Percentiles rank a stretch among this genome's conserved stretches.
Conservation (phyloP, 805 yeast genomes). For the Huiozyma sinensis region DNA sequence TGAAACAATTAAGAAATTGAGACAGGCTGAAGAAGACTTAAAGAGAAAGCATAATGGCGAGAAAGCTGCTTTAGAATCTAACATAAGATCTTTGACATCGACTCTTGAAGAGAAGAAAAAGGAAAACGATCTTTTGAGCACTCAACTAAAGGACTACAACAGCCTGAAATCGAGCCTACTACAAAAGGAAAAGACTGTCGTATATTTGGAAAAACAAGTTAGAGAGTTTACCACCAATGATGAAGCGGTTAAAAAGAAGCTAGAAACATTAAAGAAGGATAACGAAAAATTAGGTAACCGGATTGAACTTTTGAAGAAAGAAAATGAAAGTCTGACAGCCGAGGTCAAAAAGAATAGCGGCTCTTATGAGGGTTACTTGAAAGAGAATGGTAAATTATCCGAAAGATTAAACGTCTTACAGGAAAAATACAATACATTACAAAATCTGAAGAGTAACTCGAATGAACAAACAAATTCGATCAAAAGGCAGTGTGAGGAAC, state of each 20-base stretch:
- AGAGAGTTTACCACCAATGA: constrained; percentile 28
- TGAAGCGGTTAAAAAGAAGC: constrained; percentile 19
- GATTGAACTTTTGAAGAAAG: constrained; percentile 26
- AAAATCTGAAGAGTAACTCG: constrained; percentile 29
- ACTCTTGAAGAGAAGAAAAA: constrained; percentile 5
- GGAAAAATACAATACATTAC: constrained; percentile 30
- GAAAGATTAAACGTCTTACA: constrained; percentile 33
- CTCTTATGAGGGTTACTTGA: constrained; percentile 27
- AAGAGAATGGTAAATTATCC: constrained; percentile 32
- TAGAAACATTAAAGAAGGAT: constrained; percentile 25
- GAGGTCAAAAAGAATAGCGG: constrained; percentile 33
- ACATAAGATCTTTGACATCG: constrained; percentile 1
- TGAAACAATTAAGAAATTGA: constrained; percentile 4
- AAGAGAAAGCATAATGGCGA: constrained; percentile 9
- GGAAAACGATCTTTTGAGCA: constrained; percentile 10
- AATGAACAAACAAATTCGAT: constrained; percentile 37
- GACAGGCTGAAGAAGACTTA: constrained; percentile 8
- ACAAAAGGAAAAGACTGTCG: constrained; percentile 31
- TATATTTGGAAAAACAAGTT: constrained; percentile 32
- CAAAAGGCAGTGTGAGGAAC: constrained; percentile 64
- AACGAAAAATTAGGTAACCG: constrained; percentile 24
- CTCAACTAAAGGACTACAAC: constrained; percentile 14
- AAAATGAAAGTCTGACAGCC: constrained; percentile 27
- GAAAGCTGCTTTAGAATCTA: constrained; percentile 12
- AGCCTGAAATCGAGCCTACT: constrained; percentile 16